Evolutionary conservation across 768 basidiomycete species (phyloP), one percentile per base, ranked within the genome.

Genomic region (Mycena kentingensis): DNA sequence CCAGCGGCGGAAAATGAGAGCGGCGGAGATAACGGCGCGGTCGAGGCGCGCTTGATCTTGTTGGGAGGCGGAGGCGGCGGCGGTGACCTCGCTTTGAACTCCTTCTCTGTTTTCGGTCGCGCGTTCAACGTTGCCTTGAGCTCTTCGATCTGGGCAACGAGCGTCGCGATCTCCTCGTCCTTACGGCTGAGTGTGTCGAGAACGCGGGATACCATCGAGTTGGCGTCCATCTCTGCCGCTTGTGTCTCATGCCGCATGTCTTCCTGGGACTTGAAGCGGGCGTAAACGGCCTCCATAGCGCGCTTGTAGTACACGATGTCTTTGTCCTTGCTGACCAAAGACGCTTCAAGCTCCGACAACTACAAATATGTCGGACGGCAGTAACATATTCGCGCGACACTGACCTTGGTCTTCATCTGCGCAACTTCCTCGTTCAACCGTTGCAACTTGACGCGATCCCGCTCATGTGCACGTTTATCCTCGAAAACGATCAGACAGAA

Each of bases 251-350:
- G 77, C 38, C 77, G 71, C 22, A 63, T 63, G 60, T 85, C 82
- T 61, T 82, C 80, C 37, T 80, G 69, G 5, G 80, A 74, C 5
- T 79, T 75, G 65, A 94, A 87, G n/a, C 88, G 79, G 11, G 85
- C 85, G 67, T 91, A 91, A 4, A 95, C 87, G 6, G 89, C 87
- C 67, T 93, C 90, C 31, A 97, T 73, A n/a, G 91, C 88, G 13
- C 87, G 85, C 63, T 92, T 91, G 32, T 94, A 77, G 61, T 87
- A 90, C 0, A 78, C 58, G 28, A 87, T 76, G 50, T 93, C 88
- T 63, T 91, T 93, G 56, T 87, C 82, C 62, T 85, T 88, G 48
- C 73, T 69, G 4, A 67, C 67, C 3, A 82, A 38, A 3, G 68
- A 59, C 4, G 61, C 67, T 37, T 84, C 84, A 43, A 83, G 67